Conservation (phyloP, 148 eudicot genomes). For the Salicornia ramosissima region DNA sequence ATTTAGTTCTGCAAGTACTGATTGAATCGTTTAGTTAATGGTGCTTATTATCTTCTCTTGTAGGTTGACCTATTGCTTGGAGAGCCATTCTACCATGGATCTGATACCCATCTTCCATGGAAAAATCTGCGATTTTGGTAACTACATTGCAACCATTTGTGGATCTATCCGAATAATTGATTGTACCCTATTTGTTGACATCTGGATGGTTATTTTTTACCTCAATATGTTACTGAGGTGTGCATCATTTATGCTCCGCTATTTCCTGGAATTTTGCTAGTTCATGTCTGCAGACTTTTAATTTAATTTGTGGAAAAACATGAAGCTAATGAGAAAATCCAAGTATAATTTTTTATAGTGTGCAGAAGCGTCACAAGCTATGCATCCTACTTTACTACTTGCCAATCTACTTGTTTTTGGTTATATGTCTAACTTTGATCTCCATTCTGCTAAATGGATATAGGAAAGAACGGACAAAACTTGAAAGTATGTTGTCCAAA, state of each 20-base stretch:
- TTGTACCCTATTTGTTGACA: slow-evolving; percentile 3
- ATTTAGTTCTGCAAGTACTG: background rate
- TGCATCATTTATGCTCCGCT: background rate
- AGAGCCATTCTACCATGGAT: slow-evolving; percentile 84
- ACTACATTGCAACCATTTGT: slow-evolving; percentile 3
- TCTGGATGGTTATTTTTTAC: background rate
- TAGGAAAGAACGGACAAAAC: slow-evolving; percentile 75
- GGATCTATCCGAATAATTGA: background rate
- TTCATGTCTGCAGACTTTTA: background rate
- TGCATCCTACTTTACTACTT: background rate
- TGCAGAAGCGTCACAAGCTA: slow-evolving; percentile 6
- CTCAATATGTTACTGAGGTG: background rate
- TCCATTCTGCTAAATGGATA: slow-evolving; percentile 16
- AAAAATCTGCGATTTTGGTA: slow-evolving; percentile 88
- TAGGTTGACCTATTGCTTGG: slow-evolving; percentile 77
- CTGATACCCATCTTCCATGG: slow-evolving; percentile 78
- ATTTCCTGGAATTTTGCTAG: background rate
- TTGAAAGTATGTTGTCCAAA: slow-evolving; percentile 52
- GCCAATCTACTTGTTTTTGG: background rate
- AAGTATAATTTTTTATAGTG: background rate
- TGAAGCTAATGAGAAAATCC: background rate
- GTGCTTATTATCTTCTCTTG: slow-evolving; percentile 20
- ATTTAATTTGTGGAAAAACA: background rate
- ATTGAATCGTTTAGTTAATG: background rate
- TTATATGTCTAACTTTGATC: background rate